Base-by-base conservation (phyloP, 345 rosid species). In the Gossypium herbaceum region DNA sequence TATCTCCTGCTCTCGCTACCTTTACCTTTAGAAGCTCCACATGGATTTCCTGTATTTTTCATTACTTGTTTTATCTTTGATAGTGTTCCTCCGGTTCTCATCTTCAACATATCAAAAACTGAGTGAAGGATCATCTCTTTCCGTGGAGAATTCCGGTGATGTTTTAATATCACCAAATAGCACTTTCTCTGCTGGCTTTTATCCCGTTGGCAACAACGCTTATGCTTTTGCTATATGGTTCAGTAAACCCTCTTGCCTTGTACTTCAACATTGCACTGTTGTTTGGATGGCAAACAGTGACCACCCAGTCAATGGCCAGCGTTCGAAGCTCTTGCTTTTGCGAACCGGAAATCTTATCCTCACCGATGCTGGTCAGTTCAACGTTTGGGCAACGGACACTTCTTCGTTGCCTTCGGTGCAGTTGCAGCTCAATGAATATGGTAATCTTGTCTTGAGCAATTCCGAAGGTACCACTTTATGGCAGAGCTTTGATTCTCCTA, bases 401-500 rank as follows among this genome's bases (percentile, higher is more conserved):
- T 20, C 44, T 1, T 69, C 73, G 7, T 0, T 9, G 3, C 15
- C 59, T 4, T 9, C 59, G 4, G 44, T 51, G 5, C 58, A 50
- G 12, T 50, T 69, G 44, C 58, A 50, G 24, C 84, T 84, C 5
- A 24, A 19, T 4, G 34, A 84, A 63, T 55, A 59, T 7, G 85
- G 85, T 5, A 84, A 81, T 73, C 86, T 85, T 57, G 78, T 74
- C 7, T 61, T 69, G 29, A 58, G 20, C 25, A 6, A 68, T 19
- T 51, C 10, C 1, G 3, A 10, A 10, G 15, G 19, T 12, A 6
- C 19, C n/a, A 9, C 17, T 10, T 41, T 78, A 5, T 79, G 84
- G 82, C 68, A 85, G 64, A 85, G 84, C 77, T 85, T 85, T 57
- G 58, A 76, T 47, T 77, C 61, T 10, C 86, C 88, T 3, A 85